These are phyloP conservation scores for Astragalus glycyphyllos DNA, from an alignment of 306 rosid species.

Conservation along the genomic window DNA sequence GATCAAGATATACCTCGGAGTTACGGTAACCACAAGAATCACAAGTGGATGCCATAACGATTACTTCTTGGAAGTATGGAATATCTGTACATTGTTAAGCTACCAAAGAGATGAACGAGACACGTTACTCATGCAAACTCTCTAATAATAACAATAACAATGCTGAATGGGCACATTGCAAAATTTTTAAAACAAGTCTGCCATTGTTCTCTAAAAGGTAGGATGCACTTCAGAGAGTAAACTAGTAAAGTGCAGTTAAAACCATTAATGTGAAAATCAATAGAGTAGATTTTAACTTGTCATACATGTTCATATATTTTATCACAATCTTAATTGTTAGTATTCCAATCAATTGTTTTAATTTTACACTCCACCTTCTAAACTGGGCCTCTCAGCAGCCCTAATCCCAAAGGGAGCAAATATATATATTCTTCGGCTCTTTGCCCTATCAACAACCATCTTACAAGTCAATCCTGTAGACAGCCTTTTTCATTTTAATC, in stretches of 20 bases:
- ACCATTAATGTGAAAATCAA: not conserved
- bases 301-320: not conserved
- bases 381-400: not conserved
- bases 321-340: not conserved
- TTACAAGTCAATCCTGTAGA: conserved; percentile 20
- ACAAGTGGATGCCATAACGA: conserved; percentile 98
- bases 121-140: conserved; percentile 30
- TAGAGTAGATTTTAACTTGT: not conserved
- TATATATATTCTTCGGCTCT: conserved; percentile 9
- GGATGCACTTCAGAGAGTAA: not conserved
- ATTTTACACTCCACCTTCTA: not conserved
- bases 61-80: conserved; percentile 96
- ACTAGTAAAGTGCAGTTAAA: not conserved
- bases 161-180: conserved; percentile 4
- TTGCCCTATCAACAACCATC: conserved; percentile 10
- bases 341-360: not conserved
- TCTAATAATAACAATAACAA: not conserved
- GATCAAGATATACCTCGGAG: conserved; percentile 80
- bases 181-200: not conserved
- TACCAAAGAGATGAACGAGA: conserved; percentile 37
- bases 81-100: conserved; percentile 75
- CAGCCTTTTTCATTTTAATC: conserved; percentile 1
- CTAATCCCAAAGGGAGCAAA: not conserved
- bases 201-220: not conserved
- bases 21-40: conserved; percentile 93